phyloP scores from a whole-genome alignment of 2,329 filamentous ascomycete species.

The Ophioceras dolichostomum region DNA sequence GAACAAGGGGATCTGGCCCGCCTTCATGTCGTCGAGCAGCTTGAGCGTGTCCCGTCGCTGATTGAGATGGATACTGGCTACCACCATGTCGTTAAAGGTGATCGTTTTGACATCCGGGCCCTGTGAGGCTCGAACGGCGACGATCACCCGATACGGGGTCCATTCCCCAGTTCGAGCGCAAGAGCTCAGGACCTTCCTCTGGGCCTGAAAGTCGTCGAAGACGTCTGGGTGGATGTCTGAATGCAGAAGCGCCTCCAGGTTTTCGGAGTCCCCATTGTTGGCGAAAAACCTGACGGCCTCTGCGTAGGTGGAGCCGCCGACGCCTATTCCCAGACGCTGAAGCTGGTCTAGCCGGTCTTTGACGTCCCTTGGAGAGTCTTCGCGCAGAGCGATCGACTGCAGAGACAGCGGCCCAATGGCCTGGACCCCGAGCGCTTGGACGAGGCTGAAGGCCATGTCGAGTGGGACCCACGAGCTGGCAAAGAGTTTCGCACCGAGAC shows the following conservation, averaged over 20 bases:
- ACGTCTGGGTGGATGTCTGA: slow-evolving; percentile 44
- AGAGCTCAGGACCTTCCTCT: slow-evolving; percentile 23
- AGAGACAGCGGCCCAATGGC: slow-evolving; percentile 65
- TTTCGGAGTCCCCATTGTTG: slow-evolving; percentile 34
- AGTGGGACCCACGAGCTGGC: slow-evolving; percentile 60
- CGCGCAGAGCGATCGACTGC: slow-evolving; percentile 62
- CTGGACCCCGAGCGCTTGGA: slow-evolving; percentile 58
- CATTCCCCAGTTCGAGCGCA: slow-evolving; percentile 24
- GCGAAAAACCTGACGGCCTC: slow-evolving; percentile 54
- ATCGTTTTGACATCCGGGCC: slow-evolving; percentile 15
- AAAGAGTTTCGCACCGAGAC: slow-evolving; percentile 68
- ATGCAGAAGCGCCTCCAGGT: slow-evolving; percentile 30
- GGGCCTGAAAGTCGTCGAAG: slow-evolving; percentile 32
- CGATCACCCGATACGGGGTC: slow-evolving; percentile 28
- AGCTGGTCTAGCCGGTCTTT: slow-evolving; percentile 47
- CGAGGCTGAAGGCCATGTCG: slow-evolving; percentile 57
- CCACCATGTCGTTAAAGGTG: slow-evolving; percentile 21
- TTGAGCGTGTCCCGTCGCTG: slow-evolving; percentile 15
- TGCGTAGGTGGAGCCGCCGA: slow-evolving; percentile 52
- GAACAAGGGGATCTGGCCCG: slow-evolving; percentile 17
- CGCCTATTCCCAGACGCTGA: slow-evolving; percentile 45
- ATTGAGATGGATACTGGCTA: slow-evolving; percentile 14
- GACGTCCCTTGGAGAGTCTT: slow-evolving; percentile 43
- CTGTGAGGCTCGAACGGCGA: slow-evolving; percentile 26
- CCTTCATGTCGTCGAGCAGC: slow-evolving; percentile 24